Evolutionary conservation across 192 early-diverging fungal species (phyloP).

Genomic region (Coemansia sp.): DNA sequence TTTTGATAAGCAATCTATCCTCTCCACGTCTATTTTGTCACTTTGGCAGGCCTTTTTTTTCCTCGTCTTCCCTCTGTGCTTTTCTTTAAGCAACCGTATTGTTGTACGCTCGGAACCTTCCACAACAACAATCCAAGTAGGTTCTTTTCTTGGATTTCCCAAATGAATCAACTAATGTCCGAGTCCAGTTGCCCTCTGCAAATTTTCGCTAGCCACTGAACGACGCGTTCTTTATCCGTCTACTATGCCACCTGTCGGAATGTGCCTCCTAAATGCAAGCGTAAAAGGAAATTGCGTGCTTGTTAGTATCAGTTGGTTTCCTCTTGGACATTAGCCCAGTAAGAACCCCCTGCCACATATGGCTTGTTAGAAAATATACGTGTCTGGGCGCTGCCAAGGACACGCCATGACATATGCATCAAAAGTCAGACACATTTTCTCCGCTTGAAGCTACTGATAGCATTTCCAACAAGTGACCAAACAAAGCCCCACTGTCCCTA

Average conservation of each 20-base stretch:
- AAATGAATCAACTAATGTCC: not conserved
- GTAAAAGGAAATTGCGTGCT: not conserved
- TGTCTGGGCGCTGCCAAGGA: conserved; percentile 7
- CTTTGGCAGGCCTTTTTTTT: not conserved
- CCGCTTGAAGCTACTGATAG: not conserved
- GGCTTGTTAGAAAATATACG: not conserved
- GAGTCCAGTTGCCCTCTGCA: not conserved
- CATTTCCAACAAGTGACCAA: not conserved
- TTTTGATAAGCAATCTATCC: not conserved
- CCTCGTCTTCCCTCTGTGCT: no score
- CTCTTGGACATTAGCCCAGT: not conserved
- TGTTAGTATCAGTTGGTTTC: not conserved
- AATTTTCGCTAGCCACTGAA: not conserved
- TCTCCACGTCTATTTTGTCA: not conserved
- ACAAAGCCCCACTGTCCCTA: not conserved
- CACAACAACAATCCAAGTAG: not conserved
- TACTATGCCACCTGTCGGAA: not conserved
- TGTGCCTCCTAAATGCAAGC: not conserved
- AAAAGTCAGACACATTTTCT: not conserved
- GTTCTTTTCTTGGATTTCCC: not conserved
- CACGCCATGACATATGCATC: not conserved
- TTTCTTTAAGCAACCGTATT: not conserved
- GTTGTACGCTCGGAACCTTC: not conserved
- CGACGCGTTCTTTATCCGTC: not conserved
- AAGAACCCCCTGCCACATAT: not conserved